Conservation (phyloP, 2,329 filamentous ascomycete species). For the Trichoderma guizhouense region DNA sequence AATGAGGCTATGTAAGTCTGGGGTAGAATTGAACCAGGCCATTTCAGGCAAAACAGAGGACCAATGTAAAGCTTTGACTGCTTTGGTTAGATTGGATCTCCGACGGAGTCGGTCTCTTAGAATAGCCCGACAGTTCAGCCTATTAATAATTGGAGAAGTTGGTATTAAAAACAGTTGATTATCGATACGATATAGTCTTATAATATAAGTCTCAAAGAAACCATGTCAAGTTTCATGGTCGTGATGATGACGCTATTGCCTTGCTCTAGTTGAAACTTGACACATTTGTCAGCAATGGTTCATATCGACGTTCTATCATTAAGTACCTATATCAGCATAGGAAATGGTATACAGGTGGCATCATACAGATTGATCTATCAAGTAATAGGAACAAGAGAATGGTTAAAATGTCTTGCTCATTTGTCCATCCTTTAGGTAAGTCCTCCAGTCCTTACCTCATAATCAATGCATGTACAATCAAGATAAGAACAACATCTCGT, state of each 20-base stretch:
- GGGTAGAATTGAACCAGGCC: background rate
- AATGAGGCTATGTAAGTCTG: background rate
- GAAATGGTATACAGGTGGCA: background rate
- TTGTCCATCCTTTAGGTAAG: background rate
- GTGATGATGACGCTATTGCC: background rate
- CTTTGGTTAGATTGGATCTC: background rate
- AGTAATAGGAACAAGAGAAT: background rate
- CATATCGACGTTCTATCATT: rapidly evolving
- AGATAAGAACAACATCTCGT: background rate
- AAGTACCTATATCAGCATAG: background rate
- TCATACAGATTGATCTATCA: background rate
- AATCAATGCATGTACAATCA: no score
- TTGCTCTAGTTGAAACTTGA: background rate
- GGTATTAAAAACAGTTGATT: rapidly evolving
- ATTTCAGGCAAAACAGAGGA: background rate
- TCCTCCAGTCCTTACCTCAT: background rate
- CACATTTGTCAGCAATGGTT: background rate
- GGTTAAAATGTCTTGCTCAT: background rate
- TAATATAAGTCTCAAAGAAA: background rate
- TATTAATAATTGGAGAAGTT: no score
- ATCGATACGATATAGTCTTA: background rate
- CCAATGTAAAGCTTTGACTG: background rate
- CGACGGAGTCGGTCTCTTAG: background rate
- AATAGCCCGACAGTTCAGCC: background rate
- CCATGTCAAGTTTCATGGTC: background rate